Evolutionary conservation across 225 moss, liverwort and hornwort species (phyloP), one percentile per base, ranked within the genome.

Genomic region (Physcomitrellopsis africana): DNA sequence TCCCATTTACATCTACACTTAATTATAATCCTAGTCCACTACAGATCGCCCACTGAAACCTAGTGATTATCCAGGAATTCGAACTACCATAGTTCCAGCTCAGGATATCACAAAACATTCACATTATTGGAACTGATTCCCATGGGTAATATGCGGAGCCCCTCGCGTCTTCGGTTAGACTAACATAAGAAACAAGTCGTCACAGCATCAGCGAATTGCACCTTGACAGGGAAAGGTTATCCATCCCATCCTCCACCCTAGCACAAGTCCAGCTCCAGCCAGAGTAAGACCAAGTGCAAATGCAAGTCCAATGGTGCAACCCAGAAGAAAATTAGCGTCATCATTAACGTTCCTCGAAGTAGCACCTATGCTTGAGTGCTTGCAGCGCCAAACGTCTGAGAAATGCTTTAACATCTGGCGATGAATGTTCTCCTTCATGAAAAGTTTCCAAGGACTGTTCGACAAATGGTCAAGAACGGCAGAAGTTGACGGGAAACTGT

Each of bases 181-280:
- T 67, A 23, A 47, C 47, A 61, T 47, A 65, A 70, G 70, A 42
- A 15, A 49, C 2, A 11, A 49, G 49, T 15, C 15, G 1, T 49
- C 49, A 37, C 32, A 37, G 32, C 32, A 63, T 52, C 62, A 60
- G 46, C 37, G 55, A 70, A 75, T 12, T 49, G 74, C 78, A 81
- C 72, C 75, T 80, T 82, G 92, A 70, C 78, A 92, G 37, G 92
- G 84, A 15, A 94, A 77, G 26, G 91, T 63, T 72, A 94, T 94
- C 96, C 96, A 94, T 27, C 94, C 96, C 96, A 96, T 37, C 32
- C 32, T 91, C 96, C 96, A 94, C 32, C 96, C 92, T 71, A 96
- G 78, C 76, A 94, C 80, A 56, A 96, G 67, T 62, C 96, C 96
- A 51, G 94, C 96, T 77, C 96, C 92, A 79, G 94, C 94, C 68